Conservation (phyloP, 176 grass and related monocot species). For the Chloris gayana region DNA sequence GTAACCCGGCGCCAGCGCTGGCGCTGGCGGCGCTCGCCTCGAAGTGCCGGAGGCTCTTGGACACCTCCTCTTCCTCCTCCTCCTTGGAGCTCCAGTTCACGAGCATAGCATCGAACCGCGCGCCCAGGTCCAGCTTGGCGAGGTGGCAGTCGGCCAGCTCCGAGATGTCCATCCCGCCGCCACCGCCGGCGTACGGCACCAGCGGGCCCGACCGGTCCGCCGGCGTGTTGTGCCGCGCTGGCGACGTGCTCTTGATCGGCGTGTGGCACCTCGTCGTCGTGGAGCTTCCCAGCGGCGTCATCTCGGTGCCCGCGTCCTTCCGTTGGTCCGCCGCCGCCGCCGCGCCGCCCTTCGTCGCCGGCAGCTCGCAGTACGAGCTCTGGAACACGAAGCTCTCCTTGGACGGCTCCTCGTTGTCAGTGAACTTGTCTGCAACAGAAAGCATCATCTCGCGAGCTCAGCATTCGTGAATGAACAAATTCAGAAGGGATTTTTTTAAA, state of each 20-base stretch:
- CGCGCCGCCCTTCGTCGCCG: constrained; percentile 18
- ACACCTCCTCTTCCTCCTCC: constrained; percentile 92
- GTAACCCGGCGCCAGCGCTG: not conserved
- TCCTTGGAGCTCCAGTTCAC: constrained; percentile 90
- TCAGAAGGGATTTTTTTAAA: not conserved
- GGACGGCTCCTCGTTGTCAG: constrained; percentile 72
- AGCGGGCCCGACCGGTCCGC: constrained; percentile 72
- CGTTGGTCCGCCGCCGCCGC: not conserved
- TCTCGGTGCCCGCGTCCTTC: constrained; percentile 72
- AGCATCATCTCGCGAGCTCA: not conserved
- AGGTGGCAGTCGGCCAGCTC: constrained; percentile 75
- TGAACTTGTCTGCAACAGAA: constrained; percentile 81
- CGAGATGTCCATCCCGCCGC: constrained; percentile 54
- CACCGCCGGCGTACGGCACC: constrained; percentile 53
- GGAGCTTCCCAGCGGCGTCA: constrained; percentile 72
- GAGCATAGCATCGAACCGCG: constrained; percentile 66
- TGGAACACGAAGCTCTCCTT: constrained; percentile 75
- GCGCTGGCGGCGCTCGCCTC: constrained; percentile 45
- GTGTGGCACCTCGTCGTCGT: constrained; percentile 60
- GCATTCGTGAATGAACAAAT: not conserved
- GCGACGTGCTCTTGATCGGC: constrained; percentile 77
- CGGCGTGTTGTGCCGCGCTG: constrained; percentile 88
- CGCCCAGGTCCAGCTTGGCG: constrained; percentile 79
- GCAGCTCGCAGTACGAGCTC: constrained; percentile 48
- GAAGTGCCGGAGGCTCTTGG: constrained; percentile 86